phyloP scores from a whole-genome alignment of 225 moss, liverwort and hornwort genomes.

The Thuidium tamariscinum region DNA sequence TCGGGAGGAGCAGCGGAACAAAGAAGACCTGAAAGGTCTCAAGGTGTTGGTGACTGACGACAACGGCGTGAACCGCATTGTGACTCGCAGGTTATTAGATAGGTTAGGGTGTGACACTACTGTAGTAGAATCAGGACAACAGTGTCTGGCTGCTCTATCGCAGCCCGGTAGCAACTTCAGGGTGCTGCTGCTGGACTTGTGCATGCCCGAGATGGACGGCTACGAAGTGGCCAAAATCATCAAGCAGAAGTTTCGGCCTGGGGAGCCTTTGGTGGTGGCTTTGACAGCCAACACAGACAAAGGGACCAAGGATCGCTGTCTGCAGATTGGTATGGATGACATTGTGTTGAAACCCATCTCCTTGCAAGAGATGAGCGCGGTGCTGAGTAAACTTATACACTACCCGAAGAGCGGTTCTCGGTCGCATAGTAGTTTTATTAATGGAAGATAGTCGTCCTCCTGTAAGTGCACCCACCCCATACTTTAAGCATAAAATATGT shows the following conservation, averaged over 20 bases:
- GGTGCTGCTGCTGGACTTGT: slow-evolving; percentile 51
- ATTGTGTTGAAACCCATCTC: slow-evolving; percentile 56
- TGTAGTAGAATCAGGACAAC: slow-evolving; percentile 48
- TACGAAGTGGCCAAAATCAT: slow-evolving; percentile 53
- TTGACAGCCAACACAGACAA: slow-evolving; percentile 62
- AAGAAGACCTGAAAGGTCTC: slow-evolving; percentile 35
- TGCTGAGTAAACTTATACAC: slow-evolving; percentile 36
- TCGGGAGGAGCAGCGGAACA: slow-evolving; percentile 30
- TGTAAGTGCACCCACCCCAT: not conserved
- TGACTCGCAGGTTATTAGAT: slow-evolving; percentile 41
- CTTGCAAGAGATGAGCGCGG: slow-evolving; percentile 45
- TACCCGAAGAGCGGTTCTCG: slow-evolving; percentile 28
- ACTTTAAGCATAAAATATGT: not conserved
- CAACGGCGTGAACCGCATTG: slow-evolving; percentile 62
- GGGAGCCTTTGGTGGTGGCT: slow-evolving; percentile 49
- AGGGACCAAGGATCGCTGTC: slow-evolving; percentile 37
- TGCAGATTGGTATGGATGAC: slow-evolving; percentile 56
- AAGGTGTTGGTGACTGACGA: slow-evolving; percentile 60
- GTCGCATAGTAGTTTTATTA: slow-evolving; percentile 21
- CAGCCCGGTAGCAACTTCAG: slow-evolving; percentile 35
- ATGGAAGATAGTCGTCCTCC: slow-evolving; percentile 10
- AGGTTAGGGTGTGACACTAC: slow-evolving; percentile 40
- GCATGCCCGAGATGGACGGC: slow-evolving; percentile 80
- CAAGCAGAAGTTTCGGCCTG: slow-evolving; percentile 45
- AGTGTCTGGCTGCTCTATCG: slow-evolving; percentile 31